Conservation (phyloP, 768 basidiomycete genomes). For the Rubroboletus pulcherrimus region DNA sequence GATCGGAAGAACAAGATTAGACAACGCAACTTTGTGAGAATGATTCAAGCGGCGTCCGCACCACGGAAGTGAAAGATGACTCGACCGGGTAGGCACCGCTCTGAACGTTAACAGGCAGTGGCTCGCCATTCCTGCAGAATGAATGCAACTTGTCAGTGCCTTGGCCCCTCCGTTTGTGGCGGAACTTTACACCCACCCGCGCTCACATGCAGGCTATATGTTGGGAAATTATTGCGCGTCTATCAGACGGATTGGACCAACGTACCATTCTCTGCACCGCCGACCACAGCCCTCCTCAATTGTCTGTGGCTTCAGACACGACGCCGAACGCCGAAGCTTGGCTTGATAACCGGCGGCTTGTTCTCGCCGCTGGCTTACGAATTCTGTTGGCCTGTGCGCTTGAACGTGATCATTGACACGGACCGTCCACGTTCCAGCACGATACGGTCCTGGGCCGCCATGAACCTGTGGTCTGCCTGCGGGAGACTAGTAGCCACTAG, state of each 20-base stretch:
- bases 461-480: not conserved
- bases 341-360: not conserved
- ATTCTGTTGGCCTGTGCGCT: not conserved
- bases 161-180: constrained; percentile 18
- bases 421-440: not conserved
- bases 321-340: not conserved
- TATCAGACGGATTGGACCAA: constrained; percentile 4
- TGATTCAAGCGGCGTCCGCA: constrained; percentile 19
- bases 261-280: constrained; percentile 14
- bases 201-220: not conserved
- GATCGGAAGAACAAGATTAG: constrained; percentile 23
- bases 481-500: not conserved
- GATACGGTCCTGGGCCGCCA: not conserved
- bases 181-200: constrained; percentile 9
- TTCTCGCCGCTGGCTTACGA: not conserved
- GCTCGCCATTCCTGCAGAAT: constrained; percentile 24
- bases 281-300: constrained; percentile 13
- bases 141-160: constrained; percentile 22
- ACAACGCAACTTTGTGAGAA: constrained; percentile 16
- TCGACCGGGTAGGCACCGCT: constrained; percentile 17
- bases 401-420: not conserved
- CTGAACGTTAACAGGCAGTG: constrained; percentile 12
- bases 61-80: constrained; percentile 18
- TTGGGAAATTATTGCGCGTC: constrained; percentile 5
- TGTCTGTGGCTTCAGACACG: not conserved